Evolutionary conservation across 75 land plant genomes (phyloP).

Genomic region (Selaginella moellendorffii): DNA sequence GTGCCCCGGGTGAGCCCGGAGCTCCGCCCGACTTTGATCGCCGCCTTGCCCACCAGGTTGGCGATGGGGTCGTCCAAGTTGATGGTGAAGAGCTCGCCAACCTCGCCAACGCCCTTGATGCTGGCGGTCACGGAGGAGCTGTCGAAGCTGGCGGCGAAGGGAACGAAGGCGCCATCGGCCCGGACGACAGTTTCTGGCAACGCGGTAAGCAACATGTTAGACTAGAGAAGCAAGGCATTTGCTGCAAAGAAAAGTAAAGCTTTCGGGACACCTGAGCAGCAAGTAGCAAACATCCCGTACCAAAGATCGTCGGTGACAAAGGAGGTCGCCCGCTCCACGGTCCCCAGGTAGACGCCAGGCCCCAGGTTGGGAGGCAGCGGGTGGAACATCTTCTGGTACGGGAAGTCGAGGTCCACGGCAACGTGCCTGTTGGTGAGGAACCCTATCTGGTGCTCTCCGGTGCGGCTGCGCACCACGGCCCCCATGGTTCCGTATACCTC

Average conservation of each 20-base stretch:
- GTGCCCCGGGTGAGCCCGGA: no score
- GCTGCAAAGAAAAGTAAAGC: background rate
- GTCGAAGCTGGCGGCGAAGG: no score
- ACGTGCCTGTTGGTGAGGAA: background rate
- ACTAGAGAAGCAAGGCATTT: background rate
- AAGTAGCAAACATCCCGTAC: background rate
- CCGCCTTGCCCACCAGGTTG: no score
- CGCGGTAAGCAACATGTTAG: background rate
- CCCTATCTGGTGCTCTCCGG: background rate
- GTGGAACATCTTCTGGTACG: background rate
- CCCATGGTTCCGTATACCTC: background rate
- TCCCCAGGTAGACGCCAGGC: background rate
- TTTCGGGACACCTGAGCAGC: background rate
- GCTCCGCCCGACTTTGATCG: no score
- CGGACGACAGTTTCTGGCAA: no score
- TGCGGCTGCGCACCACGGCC: background rate
- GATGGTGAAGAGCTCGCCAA: no score
- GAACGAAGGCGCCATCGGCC: no score
- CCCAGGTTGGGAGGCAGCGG: background rate
- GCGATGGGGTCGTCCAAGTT: no score
- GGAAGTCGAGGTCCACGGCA: background rate
- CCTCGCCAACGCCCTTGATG: no score
- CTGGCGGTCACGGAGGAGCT: no score
- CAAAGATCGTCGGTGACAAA: background rate
- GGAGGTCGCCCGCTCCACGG: background rate